These are phyloP conservation scores for Talaromyces verruculosus DNA, from an alignment of 2,329 filamentous ascomycete genomes.

Conservation along the genomic window DNA sequence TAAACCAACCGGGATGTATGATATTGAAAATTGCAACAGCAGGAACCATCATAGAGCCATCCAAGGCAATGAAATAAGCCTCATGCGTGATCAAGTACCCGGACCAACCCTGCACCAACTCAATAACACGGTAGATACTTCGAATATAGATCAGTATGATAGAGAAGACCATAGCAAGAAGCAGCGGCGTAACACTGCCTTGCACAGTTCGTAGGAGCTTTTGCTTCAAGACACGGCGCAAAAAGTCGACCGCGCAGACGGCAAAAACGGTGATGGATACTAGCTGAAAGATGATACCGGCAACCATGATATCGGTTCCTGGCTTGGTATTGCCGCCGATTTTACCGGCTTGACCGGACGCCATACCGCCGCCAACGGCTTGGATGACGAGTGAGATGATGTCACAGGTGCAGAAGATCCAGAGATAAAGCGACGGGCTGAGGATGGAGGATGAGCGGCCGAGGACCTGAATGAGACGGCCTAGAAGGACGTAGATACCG, in stretches of 20 bases:
- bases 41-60: constrained; percentile 51
- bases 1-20: constrained; percentile 46
- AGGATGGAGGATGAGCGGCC: constrained; percentile 48
- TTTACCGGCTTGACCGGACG: constrained; percentile 45
- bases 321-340: constrained; percentile 48
- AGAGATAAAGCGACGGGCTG: constrained; percentile 47
- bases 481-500: constrained; percentile 53
- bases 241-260: constrained; percentile 48
- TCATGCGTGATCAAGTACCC: constrained; percentile 55
- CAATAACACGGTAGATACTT: constrained; percentile 53
- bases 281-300: constrained; percentile 61
- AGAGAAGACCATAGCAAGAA: constrained; percentile 43
- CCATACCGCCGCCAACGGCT: constrained; percentile 56
- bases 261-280: constrained; percentile 56
- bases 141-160: constrained; percentile 50
- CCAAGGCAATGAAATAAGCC: constrained; percentile 51
- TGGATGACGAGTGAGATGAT: constrained; percentile 57
- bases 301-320: constrained; percentile 53
- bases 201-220: constrained; percentile 29
- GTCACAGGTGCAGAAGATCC: constrained; percentile 55
- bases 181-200: constrained; percentile 34
- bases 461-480: constrained; percentile 47
- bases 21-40: constrained; percentile 49
- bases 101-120: constrained; percentile 52
- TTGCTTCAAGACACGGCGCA: constrained; percentile 39